Percentiles rank a stretch among this genome's conserved stretches.
phyloP scores from a whole-genome alignment of 148 eudicot genomes.

The Silene latifolia region DNA sequence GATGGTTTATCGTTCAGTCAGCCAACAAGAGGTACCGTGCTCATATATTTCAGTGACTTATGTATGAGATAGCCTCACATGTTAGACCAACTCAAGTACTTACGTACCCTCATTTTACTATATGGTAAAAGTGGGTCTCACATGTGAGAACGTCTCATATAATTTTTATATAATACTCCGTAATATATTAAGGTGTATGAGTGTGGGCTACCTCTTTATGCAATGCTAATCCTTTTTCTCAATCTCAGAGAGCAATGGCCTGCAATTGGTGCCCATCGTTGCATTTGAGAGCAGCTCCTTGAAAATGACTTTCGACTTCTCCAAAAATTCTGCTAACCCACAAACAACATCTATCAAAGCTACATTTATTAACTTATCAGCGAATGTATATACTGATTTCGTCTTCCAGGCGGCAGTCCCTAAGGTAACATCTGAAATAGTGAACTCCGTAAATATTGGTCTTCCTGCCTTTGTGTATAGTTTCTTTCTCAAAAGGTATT shows the following conservation, averaged over 20 bases:
- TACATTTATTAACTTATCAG: conserved; percentile 60
- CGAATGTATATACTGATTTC: conserved; percentile 56
- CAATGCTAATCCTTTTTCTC: conserved; percentile 18
- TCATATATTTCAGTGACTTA: not conserved
- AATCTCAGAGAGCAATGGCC: conserved; percentile 60
- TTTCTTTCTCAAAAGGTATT: too few relatives aligned
- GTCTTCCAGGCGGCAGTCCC: conserved; percentile 97
- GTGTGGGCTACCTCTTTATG: not conserved
- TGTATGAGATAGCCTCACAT: not conserved
- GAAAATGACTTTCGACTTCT: conserved; percentile 69
- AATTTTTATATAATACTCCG: too few relatives aligned
- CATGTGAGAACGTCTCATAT: too few relatives aligned
- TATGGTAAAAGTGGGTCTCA: too few relatives aligned
- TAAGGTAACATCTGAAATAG: conserved; percentile 50
- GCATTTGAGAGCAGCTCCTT: conserved; percentile 88
- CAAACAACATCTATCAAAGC: conserved; percentile 69
- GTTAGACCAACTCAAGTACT: too few relatives aligned
- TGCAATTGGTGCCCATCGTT: conserved; percentile 55
- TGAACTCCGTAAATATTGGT: not conserved
- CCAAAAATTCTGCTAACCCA: conserved; percentile 62
- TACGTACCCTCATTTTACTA: too few relatives aligned
- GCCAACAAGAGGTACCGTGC: conserved; percentile 36
- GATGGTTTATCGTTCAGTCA: conserved; percentile 60
- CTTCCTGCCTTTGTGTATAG: too few relatives aligned
- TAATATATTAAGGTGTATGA: not conserved